Base-by-base conservation (phyloP, 1,284 basidiomycete genomes). In the Apiotrichum veenhuisii region DNA sequence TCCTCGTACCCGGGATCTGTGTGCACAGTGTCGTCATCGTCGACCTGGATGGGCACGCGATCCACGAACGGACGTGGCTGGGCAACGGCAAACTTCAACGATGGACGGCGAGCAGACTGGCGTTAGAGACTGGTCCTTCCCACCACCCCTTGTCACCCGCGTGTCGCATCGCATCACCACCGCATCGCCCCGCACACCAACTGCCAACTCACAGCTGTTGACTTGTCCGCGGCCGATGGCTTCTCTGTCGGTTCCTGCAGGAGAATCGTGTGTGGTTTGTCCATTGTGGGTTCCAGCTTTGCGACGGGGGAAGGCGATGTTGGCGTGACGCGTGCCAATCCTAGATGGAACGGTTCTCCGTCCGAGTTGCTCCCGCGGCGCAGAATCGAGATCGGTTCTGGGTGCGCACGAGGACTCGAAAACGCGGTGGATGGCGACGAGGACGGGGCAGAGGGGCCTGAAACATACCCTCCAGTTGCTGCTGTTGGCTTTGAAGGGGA, bases 51-150 rank as follows among this genome's bases (percentile, higher is more conserved):
- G 20, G 42, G 23, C 11, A n/a, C 25, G 18, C 49, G 56, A 20
- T 56, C 58, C 10, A 17, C 22, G 9, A 47, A 46, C 4, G 58
- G 10, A 1, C 47, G 54, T 1, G 47, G 46, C 42, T 50, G 53
- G 2, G 64, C 64, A 2, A 71, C 65, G 0, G 68, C 65, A 48
- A 71, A 71, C 50, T 68, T 71, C 27, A 71, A 55, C 15, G 62
- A 47, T 7, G 47, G 37, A 3, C 51, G 52, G n/a, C 41, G 46
- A 1, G 45, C n/a, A 25, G 41, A 27, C 22, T 43, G 20, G n/a
- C 11, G 40, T 15, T n/a, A 20, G 38, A 40, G 14, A 20, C 2
- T 40, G 38, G 5, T n/a, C 8, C 5, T n/a, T 41, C n/a, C n/a
- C n/a, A n/a, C n/a, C n/a, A n/a, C n/a, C n/a, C n/a, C n/a, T n/a